Conservation (phyloP, 805 yeast species). For the Kazachstania martiniae region DNA sequence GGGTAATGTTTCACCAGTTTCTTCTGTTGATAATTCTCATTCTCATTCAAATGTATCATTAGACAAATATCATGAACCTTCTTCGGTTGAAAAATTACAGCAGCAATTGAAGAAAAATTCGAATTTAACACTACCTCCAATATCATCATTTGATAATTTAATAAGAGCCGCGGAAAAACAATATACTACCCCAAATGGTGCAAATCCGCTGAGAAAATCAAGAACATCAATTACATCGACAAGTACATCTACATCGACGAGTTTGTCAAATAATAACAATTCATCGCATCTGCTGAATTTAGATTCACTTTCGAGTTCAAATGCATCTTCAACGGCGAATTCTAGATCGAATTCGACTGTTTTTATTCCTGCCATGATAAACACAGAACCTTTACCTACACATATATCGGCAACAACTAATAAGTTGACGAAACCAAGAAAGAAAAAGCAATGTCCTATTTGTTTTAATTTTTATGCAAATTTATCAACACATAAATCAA, state of each 20-base stretch:
- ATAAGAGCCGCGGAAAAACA: conserved; percentile 22
- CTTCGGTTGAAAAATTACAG: conserved; percentile 5
- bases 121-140: conserved; percentile 16
- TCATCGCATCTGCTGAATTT: too few species aligned
- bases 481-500: conserved; percentile 72
- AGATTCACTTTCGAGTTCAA: too few species aligned
- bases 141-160: conserved; percentile 24
- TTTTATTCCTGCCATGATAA: neutral
- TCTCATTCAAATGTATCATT: conserved; percentile 3
- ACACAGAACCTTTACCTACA: conserved; percentile 1
- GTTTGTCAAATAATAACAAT: neutral
- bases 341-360: neutral
- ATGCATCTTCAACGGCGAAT: neutral
- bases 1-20: too few species aligned
- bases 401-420: neutral
- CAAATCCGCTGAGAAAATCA: too few species aligned
- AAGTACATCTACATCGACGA: neutral
- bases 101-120: neutral
- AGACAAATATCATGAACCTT: conserved; percentile 8
- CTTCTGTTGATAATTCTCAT: conserved; percentile 1
- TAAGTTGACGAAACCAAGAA: conserved; percentile 35
- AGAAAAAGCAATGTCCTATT: conserved; percentile 62
- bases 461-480: conserved; percentile 64
- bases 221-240: neutral
- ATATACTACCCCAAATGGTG: conserved; percentile 4